Evolutionary conservation across 1,139 yeast genomes (phyloP).

Genomic region (Debaryomyces udenii): DNA sequence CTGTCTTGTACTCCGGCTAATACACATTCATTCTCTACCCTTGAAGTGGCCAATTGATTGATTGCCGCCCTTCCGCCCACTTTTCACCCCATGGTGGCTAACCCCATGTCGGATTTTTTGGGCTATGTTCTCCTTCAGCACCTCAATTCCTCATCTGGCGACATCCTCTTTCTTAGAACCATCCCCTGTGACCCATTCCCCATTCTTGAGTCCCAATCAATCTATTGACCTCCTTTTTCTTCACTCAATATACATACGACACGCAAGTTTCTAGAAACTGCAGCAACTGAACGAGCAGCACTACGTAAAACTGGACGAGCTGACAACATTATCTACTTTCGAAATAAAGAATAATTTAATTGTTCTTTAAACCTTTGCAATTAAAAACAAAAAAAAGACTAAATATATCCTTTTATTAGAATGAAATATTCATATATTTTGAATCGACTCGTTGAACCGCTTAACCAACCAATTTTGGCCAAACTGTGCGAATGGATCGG

Average conservation of each 20-base stretch:
- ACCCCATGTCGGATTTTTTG: not conserved
- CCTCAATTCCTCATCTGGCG: not conserved
- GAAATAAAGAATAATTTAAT: slow-evolving; percentile 15
- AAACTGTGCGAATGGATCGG: slow-evolving; percentile 12
- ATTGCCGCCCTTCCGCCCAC: not conserved
- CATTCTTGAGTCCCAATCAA: slow-evolving; percentile 2
- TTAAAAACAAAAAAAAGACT: slow-evolving; percentile 10
- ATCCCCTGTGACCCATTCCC: not conserved
- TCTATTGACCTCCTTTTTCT: slow-evolving; percentile 1
- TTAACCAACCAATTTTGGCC: slow-evolving; percentile 13
- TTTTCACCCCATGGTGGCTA: slow-evolving; percentile 8
- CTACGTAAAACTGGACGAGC: slow-evolving; percentile 82
- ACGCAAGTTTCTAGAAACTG: slow-evolving; percentile 64
- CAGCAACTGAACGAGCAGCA: slow-evolving; percentile 76
- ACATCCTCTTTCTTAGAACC: not conserved
- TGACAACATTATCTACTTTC: slow-evolving; percentile 59
- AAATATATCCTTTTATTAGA: slow-evolving; percentile 10
- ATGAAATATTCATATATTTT: slow-evolving; percentile 8
- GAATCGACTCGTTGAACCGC: slow-evolving; percentile 9
- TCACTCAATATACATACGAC: slow-evolving; percentile 55
- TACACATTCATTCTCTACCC: not conserved
- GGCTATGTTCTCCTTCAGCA: not conserved
- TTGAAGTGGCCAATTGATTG: slow-evolving; percentile 3
- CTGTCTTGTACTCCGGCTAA: not conserved
- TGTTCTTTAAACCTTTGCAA: slow-evolving; percentile 14